A percentile compares a stretch with the other conserved stretches of the same genome.
Conservation (phyloP, 2,329 filamentous ascomycete genomes). For the Aspergillus vadensis region DNA sequence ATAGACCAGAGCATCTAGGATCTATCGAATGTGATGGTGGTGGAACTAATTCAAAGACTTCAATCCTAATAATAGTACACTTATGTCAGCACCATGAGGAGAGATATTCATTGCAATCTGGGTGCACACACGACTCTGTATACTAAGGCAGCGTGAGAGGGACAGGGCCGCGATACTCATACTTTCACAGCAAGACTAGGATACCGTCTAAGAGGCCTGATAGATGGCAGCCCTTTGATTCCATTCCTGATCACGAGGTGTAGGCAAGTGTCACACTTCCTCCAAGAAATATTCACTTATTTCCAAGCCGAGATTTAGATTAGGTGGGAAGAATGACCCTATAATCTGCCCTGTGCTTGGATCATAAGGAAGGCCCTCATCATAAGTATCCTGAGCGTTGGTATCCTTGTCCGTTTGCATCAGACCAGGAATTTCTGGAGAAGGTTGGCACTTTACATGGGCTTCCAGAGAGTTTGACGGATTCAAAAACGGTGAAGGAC, state of each 20-base stretch:
- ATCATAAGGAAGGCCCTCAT: conserved; percentile 37
- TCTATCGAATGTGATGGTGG: too few relatives aligned
- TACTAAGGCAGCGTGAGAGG: too few relatives aligned
- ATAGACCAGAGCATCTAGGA: too few relatives aligned
- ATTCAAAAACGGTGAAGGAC: neutral
- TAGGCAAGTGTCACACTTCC: neutral
- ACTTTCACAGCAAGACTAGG: too few relatives aligned
- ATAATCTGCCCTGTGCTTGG: conserved; percentile 40
- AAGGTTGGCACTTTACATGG: conserved; percentile 3
- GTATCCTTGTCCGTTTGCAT: conserved; percentile 28
- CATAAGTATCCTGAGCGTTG: conserved; percentile 24
- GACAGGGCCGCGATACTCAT: too few relatives aligned
- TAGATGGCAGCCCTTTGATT: too few relatives aligned
- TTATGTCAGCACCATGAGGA: too few relatives aligned
- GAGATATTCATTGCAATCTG: too few relatives aligned
- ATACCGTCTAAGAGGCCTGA: too few relatives aligned
- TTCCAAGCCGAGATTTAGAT: conserved; percentile 33
- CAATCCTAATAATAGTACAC: too few relatives aligned
- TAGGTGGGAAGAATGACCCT: conserved; percentile 37
- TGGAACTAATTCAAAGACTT: too few relatives aligned
- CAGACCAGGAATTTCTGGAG: conserved; percentile 30
- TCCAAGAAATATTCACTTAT: conserved; percentile 19
- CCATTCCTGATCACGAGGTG: neutral
- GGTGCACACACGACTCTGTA: too few relatives aligned
- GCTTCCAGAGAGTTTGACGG: neutral